Evolutionary conservation across 1,284 basidiomycete genomes (phyloP).

Genomic region (Vanrija sp.): DNA sequence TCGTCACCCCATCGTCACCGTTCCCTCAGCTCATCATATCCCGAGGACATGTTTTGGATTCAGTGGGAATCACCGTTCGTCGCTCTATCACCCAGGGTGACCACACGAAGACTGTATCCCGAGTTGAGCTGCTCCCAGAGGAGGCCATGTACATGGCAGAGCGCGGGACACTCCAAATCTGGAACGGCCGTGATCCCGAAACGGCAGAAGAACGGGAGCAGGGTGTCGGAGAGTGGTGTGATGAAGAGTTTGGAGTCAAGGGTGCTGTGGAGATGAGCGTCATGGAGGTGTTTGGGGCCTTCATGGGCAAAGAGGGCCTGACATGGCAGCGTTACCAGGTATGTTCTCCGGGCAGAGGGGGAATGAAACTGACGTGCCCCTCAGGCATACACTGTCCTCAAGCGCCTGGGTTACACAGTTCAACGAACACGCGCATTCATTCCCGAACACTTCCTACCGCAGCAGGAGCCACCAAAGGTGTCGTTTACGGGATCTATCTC

Average conservation of each 20-base stretch:
- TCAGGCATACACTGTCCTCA: slow-evolving; percentile 87
- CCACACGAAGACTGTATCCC: slow-evolving; percentile 53
- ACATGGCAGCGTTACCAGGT: slow-evolving; percentile 85
- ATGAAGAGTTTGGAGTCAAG: slow-evolving; percentile 63
- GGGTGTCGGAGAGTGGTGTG: slow-evolving; percentile 37
- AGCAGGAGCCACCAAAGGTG: not conserved
- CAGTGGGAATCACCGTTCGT: slow-evolving; percentile 67
- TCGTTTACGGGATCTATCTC: not conserved
- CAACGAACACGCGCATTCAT: slow-evolving; percentile 55
- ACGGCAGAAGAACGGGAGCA: slow-evolving; percentile 15
- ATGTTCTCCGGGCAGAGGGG: slow-evolving; percentile 21
- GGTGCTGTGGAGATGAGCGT: slow-evolving; percentile 90
- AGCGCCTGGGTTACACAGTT: slow-evolving; percentile 84
- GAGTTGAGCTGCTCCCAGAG: slow-evolving; percentile 80
- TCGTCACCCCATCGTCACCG: slow-evolving; percentile 31
- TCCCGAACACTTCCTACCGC: slow-evolving; percentile 29
- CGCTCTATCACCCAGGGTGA: slow-evolving; percentile 50
- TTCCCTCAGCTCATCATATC: slow-evolving; percentile 61
- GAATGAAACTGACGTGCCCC: not conserved
- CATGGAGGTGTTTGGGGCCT: slow-evolving; percentile 79
- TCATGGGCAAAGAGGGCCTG: slow-evolving; percentile 72
- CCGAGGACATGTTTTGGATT: slow-evolving; percentile 71
- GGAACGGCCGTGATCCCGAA: slow-evolving; percentile 52
- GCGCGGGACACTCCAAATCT: slow-evolving; percentile 79
- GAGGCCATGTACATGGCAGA: slow-evolving; percentile 91